Conservation (phyloP, 2,329 filamentous ascomycete species). For the Penicillium sp. region DNA sequence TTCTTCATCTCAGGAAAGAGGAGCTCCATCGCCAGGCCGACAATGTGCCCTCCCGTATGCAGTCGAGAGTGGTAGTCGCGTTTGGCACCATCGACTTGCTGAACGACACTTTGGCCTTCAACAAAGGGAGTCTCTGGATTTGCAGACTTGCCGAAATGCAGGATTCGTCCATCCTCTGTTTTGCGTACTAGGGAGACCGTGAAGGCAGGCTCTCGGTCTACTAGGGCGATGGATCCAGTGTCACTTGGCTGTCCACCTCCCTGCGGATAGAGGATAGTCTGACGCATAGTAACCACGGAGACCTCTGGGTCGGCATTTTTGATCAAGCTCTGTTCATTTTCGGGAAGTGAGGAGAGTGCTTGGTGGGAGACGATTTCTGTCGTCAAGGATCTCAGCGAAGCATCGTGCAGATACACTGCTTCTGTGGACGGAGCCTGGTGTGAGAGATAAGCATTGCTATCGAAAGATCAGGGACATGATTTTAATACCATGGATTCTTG, state of each 20-base stretch:
- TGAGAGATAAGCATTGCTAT: neutral
- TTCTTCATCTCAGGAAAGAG: constrained; percentile 32
- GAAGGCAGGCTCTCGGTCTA: constrained; percentile 22
- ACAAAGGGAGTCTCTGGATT: constrained; percentile 11
- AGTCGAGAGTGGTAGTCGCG: constrained; percentile 36
- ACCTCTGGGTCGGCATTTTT: constrained; percentile 22
- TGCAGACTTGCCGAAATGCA: constrained; percentile 32
- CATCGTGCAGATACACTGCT: constrained; percentile 34
- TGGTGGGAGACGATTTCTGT: constrained; percentile 30
- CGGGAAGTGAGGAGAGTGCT: constrained; percentile 24
- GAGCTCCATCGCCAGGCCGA: constrained; percentile 35
- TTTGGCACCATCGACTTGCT: constrained; percentile 30
- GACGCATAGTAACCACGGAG: constrained; percentile 28
- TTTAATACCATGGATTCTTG: constrained; percentile 14
- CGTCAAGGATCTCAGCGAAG: constrained; percentile 24
- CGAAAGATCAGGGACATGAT: neutral
- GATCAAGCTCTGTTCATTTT: constrained; percentile 28
- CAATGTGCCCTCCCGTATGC: constrained; percentile 38
- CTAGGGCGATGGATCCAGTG: constrained; percentile 26
- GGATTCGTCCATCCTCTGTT: constrained; percentile 26
- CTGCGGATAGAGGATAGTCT: constrained; percentile 38
- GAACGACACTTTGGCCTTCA: constrained; percentile 25
- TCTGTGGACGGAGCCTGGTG: constrained; percentile 22
- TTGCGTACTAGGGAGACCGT: constrained; percentile 34
- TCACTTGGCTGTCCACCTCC: constrained; percentile 36